Evolutionary conservation across 306 rosid genomes (phyloP).

Genomic region (Gastrolobium villosum): DNA sequence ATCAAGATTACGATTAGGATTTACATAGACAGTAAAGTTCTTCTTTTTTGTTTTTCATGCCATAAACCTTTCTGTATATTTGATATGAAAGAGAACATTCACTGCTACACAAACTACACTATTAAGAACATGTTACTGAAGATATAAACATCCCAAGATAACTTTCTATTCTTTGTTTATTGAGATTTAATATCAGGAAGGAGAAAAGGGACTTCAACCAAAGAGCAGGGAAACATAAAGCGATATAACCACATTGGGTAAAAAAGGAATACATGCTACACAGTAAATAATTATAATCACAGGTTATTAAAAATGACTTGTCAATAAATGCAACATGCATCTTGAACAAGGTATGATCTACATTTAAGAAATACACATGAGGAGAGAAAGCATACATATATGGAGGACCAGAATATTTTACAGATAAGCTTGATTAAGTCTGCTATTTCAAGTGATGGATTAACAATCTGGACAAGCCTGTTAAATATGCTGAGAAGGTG

Average conservation of each 20-base stretch:
- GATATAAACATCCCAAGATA: neutral
- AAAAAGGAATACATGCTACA: neutral
- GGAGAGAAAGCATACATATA: conserved; percentile 65
- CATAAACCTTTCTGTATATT: neutral
- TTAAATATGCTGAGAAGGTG: conserved; percentile 84
- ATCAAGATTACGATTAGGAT: conserved; percentile 7
- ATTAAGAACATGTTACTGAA: conserved; percentile 8
- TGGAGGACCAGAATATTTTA: conserved; percentile 83
- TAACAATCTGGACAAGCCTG: conserved; percentile 83
- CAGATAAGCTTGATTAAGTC: conserved; percentile 96
- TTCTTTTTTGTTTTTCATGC: neutral
- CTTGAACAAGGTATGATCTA: conserved; percentile 36
- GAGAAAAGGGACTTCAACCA: neutral
- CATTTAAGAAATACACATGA: conserved; percentile 16
- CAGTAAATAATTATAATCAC: neutral
- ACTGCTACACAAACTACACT: conserved; percentile 35
- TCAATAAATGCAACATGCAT: conserved; percentile 38
- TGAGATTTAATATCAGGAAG: neutral
- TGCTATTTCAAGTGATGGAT: conserved; percentile 89
- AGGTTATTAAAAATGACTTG: conserved; percentile 19
- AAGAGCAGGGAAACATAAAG: neutral
- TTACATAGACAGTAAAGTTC: neutral
- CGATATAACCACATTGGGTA: neutral
- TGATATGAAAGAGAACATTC: neutral
- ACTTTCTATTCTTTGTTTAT: neutral